Evolutionary conservation across 306 rosid genomes (phyloP).

Genomic region (Cucurbita ficifolia): DNA sequence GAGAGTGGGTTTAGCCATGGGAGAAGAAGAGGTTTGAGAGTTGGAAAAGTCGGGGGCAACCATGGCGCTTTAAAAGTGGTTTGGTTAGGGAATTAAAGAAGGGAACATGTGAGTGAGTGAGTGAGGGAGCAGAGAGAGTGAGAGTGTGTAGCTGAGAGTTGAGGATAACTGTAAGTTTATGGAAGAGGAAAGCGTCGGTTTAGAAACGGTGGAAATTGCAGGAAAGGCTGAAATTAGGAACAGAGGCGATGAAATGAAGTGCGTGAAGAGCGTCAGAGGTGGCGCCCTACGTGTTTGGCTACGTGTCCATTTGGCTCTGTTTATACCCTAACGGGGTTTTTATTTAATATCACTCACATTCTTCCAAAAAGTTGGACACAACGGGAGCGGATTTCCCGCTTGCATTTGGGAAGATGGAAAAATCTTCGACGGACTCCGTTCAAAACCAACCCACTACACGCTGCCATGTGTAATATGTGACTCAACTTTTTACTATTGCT

Average conservation of each 20-base stretch:
- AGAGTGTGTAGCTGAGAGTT: neutral
- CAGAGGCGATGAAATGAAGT: neutral
- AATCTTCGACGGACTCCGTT: neutral
- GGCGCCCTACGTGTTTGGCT: neutral
- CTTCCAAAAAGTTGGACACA: neutral
- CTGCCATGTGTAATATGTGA: neutral
- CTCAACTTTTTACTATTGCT: neutral
- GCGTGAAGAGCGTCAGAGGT: neutral
- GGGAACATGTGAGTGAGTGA: neutral
- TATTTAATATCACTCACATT: neutral
- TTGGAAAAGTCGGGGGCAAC: neutral
- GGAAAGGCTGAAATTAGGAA: neutral
- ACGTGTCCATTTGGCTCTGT: neutral
- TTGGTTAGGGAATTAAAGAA: neutral
- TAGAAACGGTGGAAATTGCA: neutral
- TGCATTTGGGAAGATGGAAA: neutral
- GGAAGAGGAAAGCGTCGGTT: neutral
- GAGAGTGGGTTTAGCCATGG: constrained; percentile 16
- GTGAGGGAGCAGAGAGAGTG: neutral
- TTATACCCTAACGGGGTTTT: neutral
- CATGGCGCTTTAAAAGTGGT: neutral
- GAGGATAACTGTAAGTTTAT: neutral
- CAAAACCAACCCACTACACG: neutral
- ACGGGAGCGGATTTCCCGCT: neutral
- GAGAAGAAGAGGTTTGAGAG: neutral